Evolutionary conservation across 352 stramenopile species (phyloP), one percentile per base, ranked within the genome.

Genomic region (Paralagenidium karlingii): DNA sequence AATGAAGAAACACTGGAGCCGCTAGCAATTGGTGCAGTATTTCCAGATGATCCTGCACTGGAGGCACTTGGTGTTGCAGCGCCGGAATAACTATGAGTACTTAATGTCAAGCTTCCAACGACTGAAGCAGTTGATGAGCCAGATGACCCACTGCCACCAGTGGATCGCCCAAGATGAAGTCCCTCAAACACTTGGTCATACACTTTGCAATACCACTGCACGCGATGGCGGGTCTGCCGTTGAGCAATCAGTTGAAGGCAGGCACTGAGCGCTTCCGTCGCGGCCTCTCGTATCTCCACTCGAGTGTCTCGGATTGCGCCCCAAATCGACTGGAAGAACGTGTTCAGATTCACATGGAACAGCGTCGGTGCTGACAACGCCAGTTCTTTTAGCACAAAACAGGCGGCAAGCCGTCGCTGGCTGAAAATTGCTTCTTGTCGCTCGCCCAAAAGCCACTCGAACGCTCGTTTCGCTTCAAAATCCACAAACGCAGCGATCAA

Each of bases 251-350:
- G 65, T 47, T 92, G 66, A 1, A 96, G 51, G 51, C 83, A 95
- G 8, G 84, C 79, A 6, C 68, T 70, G n/a, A 96, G 45, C 3
- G 86, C 81, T 27, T 83, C 65, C 0, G 75, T 87, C 7, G 81
- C 78, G 1, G 81, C 81, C 43, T 91, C 64, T 42, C 81, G 63
- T 33, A 94, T 92, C 45, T 88, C 77, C 5, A 85, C 68, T 27
- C 63, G 53, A 5, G 47, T 27, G 25, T 94, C 82, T 27, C 79
- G 58, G 18, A 95, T 67, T 0, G 79, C 76, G 12, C 71, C 68
- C 82, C 82, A 93, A 47, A 95, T 94, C n/a, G 66, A 83, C 55
- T 95, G 82, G 40, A 96, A 94, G 48, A 96, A 94, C 11, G 79
- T 87, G n/a, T 73, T 84, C 29, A 94, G 59, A 43, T 94, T 89